Evolutionary conservation across 225 moss, liverwort and hornwort species (phyloP), one percentile per base, ranked within the genome.

Genomic region (Sphagnum contortum): DNA sequence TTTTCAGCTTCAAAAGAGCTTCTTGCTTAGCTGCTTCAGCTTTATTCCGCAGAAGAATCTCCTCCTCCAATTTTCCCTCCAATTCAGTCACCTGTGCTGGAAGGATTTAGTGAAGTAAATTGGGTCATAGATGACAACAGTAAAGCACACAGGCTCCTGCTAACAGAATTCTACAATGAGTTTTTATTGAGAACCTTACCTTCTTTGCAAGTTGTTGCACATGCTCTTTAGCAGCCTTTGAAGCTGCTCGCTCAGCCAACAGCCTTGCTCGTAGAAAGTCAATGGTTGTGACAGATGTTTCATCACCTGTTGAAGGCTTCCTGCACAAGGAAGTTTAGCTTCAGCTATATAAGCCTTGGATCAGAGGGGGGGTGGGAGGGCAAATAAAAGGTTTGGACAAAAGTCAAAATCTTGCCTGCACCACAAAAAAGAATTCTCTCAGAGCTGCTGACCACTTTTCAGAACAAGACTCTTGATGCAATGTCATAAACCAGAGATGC

Each of bases 231-330:
- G 80, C 82, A 8, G 86, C 73, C 70, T 88, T 94, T 5, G 94
- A 91, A 7, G 89, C 83, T 55, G 89, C 72, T 11, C 94, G 87
- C 79, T 94, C 94, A 48, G 91, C 85, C 55, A 89, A 71, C 56
- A 94, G 81, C 57, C 91, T 75, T 3, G 91, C 94, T 79, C 94
- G 78, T 11, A 94, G 66, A 63, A 91, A 94, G 69, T 94, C 88
- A 50, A 94, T 82, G 8, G 91, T 94, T 73, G 81, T 82, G 49
- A 83, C 81, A 51, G 87, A 69, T 0, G 94, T 73, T 60, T 94
- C 94, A 72, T 91, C 89, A 66, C 80, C 88, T 12, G 72, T 11
- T 3, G 73, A 62, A 47, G 66, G 58, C 72, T 89, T 89, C 60
- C 91, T 91, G 87, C 74, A 73, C 54, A 64, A 56, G 73, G 50